These are phyloP conservation scores for Dryas octopetala DNA, from an alignment of 306 rosid species.

Conservation along the genomic window DNA sequence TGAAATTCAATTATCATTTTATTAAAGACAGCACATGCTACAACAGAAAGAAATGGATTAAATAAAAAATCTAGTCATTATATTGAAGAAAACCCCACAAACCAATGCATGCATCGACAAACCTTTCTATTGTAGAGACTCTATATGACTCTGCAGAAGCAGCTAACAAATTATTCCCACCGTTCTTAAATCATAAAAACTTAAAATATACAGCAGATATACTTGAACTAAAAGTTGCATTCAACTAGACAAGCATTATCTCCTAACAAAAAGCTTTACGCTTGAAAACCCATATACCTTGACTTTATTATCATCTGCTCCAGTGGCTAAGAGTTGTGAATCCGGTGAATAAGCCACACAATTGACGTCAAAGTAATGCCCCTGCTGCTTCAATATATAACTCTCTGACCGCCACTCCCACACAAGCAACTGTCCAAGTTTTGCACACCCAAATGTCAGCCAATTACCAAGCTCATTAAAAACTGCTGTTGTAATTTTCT, in stretches of 20 bases:
- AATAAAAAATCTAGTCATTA: background rate
- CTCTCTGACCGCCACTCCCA: slow-evolving; percentile 98
- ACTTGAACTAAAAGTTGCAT: background rate
- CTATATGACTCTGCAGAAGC: background rate
- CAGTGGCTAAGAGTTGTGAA: slow-evolving; percentile 86
- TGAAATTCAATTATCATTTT: background rate
- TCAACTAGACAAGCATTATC: background rate
- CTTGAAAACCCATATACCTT: slow-evolving; percentile 48
- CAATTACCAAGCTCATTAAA: slow-evolving; percentile 90
- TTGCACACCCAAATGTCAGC: slow-evolving; percentile 87
- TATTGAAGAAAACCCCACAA: background rate
- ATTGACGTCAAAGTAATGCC: slow-evolving; percentile 95
- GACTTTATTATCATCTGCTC: slow-evolving; percentile 98
- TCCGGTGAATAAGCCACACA: slow-evolving; percentile 81
- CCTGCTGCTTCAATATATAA: slow-evolving; percentile 93
- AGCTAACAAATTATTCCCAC: background rate
- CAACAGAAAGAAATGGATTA: background rate
- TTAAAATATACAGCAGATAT: background rate
- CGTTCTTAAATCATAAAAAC: background rate
- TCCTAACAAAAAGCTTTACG: background rate
- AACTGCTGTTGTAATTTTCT: slow-evolving; percentile 73
- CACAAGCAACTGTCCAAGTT: slow-evolving; percentile 88
- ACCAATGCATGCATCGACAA: background rate
- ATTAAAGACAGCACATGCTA: background rate
- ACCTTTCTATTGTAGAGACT: background rate